Evolutionary conservation across 1,284 basidiomycete genomes (phyloP).

Genomic region (Tilletia setariae): DNA sequence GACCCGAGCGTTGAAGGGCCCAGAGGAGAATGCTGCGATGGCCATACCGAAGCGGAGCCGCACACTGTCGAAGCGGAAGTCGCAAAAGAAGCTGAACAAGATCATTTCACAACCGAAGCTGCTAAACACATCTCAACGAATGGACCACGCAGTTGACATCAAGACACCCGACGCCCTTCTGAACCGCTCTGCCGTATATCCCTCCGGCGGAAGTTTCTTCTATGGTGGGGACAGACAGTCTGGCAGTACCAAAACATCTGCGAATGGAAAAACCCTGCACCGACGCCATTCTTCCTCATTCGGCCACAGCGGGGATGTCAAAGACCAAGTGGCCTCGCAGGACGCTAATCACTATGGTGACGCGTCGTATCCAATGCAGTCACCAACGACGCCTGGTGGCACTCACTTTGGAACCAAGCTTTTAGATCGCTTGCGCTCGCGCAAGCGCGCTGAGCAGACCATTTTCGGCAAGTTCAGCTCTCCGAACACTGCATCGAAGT

Average conservation of each 20-base stretch:
- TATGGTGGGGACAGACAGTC: conserved; percentile 17
- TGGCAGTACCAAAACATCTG: not conserved
- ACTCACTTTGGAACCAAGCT: not conserved
- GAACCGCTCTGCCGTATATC: conserved; percentile 18
- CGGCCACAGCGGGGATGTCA: conserved; percentile 30
- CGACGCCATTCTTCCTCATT: conserved; percentile 39
- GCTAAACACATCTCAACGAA: conserved; percentile 39
- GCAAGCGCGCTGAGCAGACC: conserved; percentile 4
- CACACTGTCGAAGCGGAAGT: conserved; percentile 36
- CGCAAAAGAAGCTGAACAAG: conserved; percentile 38
- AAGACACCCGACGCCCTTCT: conserved; percentile 17
- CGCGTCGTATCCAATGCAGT: not conserved
- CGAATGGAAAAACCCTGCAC: conserved; percentile 15
- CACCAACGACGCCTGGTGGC: not conserved
- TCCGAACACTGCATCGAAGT: not conserved
- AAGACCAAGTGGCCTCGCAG: not conserved
- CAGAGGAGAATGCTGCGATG: conserved; percentile 23
- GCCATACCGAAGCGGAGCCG: conserved; percentile 29
- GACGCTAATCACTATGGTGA: not conserved
- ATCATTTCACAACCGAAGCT: conserved; percentile 43
- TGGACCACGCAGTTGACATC: conserved; percentile 34
- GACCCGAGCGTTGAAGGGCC: conserved; percentile 42
- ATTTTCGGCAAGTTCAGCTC: conserved; percentile 1
- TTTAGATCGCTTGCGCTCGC: not conserved
- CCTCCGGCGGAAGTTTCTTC: conserved; percentile 14